Base-by-base conservation (phyloP, 176 grass and related monocot species). In the Poa pratensis region DNA sequence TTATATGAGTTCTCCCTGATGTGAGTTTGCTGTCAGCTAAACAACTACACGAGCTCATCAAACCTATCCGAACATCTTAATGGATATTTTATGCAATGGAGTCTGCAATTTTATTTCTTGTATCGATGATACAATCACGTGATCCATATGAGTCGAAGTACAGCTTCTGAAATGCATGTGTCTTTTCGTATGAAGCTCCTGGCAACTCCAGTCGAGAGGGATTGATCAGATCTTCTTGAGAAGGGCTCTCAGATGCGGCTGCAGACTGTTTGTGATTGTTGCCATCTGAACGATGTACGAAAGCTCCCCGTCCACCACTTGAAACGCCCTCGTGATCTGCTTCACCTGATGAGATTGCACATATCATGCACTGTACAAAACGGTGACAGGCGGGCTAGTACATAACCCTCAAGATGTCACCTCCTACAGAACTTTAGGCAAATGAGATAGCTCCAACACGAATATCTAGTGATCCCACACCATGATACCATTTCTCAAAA, bases 221-320 rank as follows among this genome's bases (percentile, higher is more conserved):
- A 20, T 26, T 16, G 20, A 49, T 94, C 82, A 92, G 24, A 92
- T 86, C 74, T 83, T 94, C 42, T 84, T 94, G 19, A 97, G 95
- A 77, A 93, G 51, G n/a, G 88, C 95, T 69, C 80, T 92, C 32
- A 97, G 87, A 87, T 97, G 92, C 27, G 86, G 86, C 69, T 91
- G 88, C 72, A 94, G 85, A 69, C 62, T 80, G 45, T 82, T 90
- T 27, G 83, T 67, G 24, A 82, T 46, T 66, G 95, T 93, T 69
- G 80, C 90, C 92, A 97, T 94, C 79, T 94, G 92, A 80, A 94
- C 90, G 4, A 92, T 66, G 24, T 97, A 94, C 0, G 92, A 93
- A 7, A 94, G 88, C 71, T 91, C 84, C 51, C 70, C 82, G 72
- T 91, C 70, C 63, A 70, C 83, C 55, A 89, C 51, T 67, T 92